Conservation (phyloP, 768 basidiomycete species). For the Ramaria sp. region DNA sequence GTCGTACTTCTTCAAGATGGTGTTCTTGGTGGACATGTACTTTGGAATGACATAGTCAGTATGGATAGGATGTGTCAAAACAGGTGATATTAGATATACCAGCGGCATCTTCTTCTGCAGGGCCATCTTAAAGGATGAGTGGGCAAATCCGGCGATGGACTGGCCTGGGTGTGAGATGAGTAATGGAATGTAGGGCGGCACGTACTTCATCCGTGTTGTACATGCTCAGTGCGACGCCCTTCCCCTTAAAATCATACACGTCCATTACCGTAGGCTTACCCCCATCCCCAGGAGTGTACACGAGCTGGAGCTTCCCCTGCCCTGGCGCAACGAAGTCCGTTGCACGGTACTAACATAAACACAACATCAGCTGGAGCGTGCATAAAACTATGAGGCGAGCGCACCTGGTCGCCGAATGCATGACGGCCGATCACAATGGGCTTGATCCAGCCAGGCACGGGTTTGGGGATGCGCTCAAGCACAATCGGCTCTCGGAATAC, state of each 20-base stretch:
- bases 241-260: conserved; percentile 90
- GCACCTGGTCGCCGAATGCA: conserved; percentile 90
- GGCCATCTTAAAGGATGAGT: conserved; percentile 97
- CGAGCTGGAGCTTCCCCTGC: conserved; percentile 86
- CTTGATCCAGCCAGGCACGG: conserved; percentile 93
- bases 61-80: not conserved
- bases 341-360: conserved; percentile 59
- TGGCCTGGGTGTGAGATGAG: conserved; percentile 18
- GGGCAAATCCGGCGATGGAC: conserved; percentile 93
- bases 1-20: conserved; percentile 94
- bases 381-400: conserved; percentile 12
- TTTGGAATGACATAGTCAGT: conserved; percentile 16
- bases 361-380: not conserved
- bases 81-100: conserved; percentile 4
- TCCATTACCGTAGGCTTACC: conserved; percentile 55
- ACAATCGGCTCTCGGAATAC: conserved; percentile 99
- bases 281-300: conserved; percentile 78
- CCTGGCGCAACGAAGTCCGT: conserved; percentile 90
- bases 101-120: conserved; percentile 37
- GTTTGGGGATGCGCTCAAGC: conserved; percentile 79
- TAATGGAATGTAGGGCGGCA: not conserved
- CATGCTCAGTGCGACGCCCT: conserved; percentile 93
- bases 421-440: conserved; percentile 96
- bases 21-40: conserved; percentile 99
- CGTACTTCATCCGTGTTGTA: conserved; percentile 92